Base-by-base conservation (phyloP, 2,329 filamentous ascomycete genomes). In the Amylocarpus encephaloides region DNA sequence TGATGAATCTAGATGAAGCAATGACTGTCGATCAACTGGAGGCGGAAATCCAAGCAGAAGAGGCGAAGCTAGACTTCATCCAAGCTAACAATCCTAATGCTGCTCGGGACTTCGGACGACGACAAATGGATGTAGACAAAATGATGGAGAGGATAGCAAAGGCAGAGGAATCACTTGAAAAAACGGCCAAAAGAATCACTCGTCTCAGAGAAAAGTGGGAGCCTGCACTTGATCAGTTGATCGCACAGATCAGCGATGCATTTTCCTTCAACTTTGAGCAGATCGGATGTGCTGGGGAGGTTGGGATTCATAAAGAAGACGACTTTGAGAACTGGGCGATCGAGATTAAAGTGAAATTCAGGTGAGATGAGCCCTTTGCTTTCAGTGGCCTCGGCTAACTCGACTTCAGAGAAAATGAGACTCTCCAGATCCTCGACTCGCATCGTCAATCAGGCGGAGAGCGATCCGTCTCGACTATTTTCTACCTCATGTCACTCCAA, bases 401-500 rank as follows among this genome's bases (percentile, higher is more conserved):
- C 30, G 34, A 12, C 18, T n/a, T 57, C 67, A 85, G 84, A 48
- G 85, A 92, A 64, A 81, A 84, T 65, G 93, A 97, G 67, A 80
- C 79, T 2, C 81, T 97, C 4, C 88, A 92, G 54, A 75, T 91
- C 29, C 83, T 98, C 19, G 86, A 95, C 62, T 85, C 88, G 40
- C 91, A 97, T 67, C 88, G 93, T 5, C 93, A 98, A 68, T 97
- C 92, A 1, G 93, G 93, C 62, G 93, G 93, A 57, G 93, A 98
- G 72, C 86, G 93, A 52, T 89, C 93, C 19, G 92, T 98, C 18
- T 95, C 89, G 18, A 98, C 93, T 12, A 95, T 97, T 65, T 98
- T 97, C 77, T 98, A 94, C 71, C 88, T 98, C 50, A 97, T 98
- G 91, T 89, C 93, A 5, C 79, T 98, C 22, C 93, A 98, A 68